phyloP scores from a whole-genome alignment of 805 yeast genomes.

The Pichia exigua region DNA sequence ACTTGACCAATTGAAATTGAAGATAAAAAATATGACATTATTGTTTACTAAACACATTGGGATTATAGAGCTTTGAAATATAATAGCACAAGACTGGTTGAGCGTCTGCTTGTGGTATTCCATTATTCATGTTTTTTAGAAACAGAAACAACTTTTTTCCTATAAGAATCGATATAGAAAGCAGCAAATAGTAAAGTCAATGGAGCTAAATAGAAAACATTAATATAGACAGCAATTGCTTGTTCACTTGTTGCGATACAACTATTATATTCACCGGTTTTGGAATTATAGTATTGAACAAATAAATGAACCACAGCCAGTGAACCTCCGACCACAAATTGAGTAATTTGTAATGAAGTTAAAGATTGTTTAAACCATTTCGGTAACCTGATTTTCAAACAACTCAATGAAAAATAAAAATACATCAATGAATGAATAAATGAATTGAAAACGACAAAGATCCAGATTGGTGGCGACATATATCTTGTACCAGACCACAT shows the following conservation, averaged over 20 bases:
- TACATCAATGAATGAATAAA: slow-evolving; percentile 72
- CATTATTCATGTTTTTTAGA: slow-evolving; percentile 4
- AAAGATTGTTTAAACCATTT: slow-evolving; percentile 46
- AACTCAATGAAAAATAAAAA: slow-evolving; percentile 54
- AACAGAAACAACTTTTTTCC: slow-evolving; percentile 16
- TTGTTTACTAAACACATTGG: too few species aligned
- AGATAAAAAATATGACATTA: too few species aligned
- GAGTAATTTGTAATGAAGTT: slow-evolving; percentile 62
- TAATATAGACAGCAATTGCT: slow-evolving; percentile 53
- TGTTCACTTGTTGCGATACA: slow-evolving; percentile 55
- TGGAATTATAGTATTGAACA: slow-evolving; percentile 47
- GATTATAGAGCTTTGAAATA: too few species aligned
- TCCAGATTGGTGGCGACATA: slow-evolving; percentile 72
- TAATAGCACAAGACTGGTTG: too few species aligned
- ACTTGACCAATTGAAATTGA: too few species aligned
- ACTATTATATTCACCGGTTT: slow-evolving; percentile 32
- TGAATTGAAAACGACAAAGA: slow-evolving; percentile 73
- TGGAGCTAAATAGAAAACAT: slow-evolving; percentile 59
- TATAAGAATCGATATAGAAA: slow-evolving; percentile 55
- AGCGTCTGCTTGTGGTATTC: too few species aligned
- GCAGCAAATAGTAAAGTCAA: slow-evolving; percentile 58
- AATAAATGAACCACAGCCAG: slow-evolving; percentile 59
- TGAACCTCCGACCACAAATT: slow-evolving; percentile 61
- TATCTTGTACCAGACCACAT: slow-evolving; percentile 75
- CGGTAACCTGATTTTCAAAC: slow-evolving; percentile 54